Evolutionary conservation across 805 yeast species (phyloP).

Genomic region (Metschnikowia amazonensis): DNA sequence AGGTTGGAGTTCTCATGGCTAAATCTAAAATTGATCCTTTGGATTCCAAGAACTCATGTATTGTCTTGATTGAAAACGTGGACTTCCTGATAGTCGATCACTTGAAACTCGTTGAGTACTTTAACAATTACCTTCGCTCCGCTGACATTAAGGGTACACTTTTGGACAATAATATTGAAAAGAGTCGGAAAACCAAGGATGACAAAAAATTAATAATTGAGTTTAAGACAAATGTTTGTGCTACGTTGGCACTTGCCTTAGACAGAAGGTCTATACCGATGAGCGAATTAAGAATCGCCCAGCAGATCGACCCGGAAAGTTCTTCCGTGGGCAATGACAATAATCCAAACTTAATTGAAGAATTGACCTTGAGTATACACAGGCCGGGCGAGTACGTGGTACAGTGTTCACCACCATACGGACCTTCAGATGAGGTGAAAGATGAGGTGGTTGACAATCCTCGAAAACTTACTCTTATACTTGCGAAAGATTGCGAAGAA

Average conservation of each 20-base stretch:
- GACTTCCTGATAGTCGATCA: constrained; percentile 32
- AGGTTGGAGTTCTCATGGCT: constrained; percentile 29
- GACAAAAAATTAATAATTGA: constrained; percentile 45
- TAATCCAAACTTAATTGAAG: not conserved
- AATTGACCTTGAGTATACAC: constrained; percentile 12
- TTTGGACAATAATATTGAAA: constrained; percentile 27
- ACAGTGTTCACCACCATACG: constrained; percentile 22
- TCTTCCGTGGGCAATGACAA: not conserved
- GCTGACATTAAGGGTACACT: constrained; percentile 41
- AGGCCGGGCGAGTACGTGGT: constrained; percentile 38
- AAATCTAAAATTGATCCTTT: constrained; percentile 36
- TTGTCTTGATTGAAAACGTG: constrained; percentile 29
- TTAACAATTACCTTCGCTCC: constrained; percentile 43
- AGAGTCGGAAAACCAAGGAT: constrained; percentile 34
- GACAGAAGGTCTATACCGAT: constrained; percentile 30
- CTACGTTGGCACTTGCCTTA: constrained; percentile 52
- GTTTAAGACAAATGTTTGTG: constrained; percentile 47
- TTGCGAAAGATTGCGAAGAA: constrained; percentile 45
- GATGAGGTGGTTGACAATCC: constrained; percentile 40
- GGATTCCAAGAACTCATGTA: constrained; percentile 34
- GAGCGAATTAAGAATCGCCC: constrained; percentile 26
- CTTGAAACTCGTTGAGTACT: constrained; percentile 39
- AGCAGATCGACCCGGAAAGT: not conserved
- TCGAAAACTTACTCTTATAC: constrained; percentile 43
- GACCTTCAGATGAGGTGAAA: constrained; percentile 20